phyloP scores from a whole-genome alignment of 192 early-diverging fungal species.

The Diversispora eburnea region DNA sequence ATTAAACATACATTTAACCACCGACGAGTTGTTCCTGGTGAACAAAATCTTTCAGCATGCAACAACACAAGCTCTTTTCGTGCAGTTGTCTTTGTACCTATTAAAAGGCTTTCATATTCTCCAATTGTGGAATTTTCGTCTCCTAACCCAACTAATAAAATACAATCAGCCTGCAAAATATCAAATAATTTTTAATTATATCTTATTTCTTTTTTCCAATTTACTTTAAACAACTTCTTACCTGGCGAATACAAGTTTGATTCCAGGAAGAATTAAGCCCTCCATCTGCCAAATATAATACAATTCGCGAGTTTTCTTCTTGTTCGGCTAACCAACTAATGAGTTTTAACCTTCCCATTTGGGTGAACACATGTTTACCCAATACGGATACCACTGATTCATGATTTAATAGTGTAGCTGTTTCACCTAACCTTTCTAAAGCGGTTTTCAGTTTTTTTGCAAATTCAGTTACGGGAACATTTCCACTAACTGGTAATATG shows the following conservation, averaged over 20 bases:
- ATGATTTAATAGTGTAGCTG: slow-evolving; percentile 75
- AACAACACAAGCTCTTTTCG: slow-evolving; percentile 95
- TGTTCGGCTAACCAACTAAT: slow-evolving; percentile 91
- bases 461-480: slow-evolving; percentile 87
- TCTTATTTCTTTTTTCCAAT: too few species aligned
- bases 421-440: slow-evolving; percentile 64
- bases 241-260: slow-evolving; percentile 87
- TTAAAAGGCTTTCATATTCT: slow-evolving; percentile 86
- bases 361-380: slow-evolving; percentile 87
- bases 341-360: slow-evolving; percentile 90
- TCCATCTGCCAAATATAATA: slow-evolving; percentile 95
- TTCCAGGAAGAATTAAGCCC: slow-evolving; percentile 90
- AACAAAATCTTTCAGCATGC: slow-evolving; percentile 71
- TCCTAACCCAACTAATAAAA: slow-evolving; percentile 89
- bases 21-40: slow-evolving; percentile 76
- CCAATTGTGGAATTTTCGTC: slow-evolving; percentile 86
- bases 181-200: too few species aligned
- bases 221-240: neutral
- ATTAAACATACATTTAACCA: slow-evolving; percentile 73
- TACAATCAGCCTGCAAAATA: slow-evolving; percentile 74
- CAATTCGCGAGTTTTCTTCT: slow-evolving; percentile 82
- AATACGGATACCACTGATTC: slow-evolving; percentile 73
- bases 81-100: slow-evolving; percentile 95
- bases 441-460: slow-evolving; percentile 75
- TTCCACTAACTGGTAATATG: slow-evolving; percentile 78